Evolutionary conservation across 2,329 filamentous ascomycete species (phyloP).

Genomic region (Coniochaeta sp.): DNA sequence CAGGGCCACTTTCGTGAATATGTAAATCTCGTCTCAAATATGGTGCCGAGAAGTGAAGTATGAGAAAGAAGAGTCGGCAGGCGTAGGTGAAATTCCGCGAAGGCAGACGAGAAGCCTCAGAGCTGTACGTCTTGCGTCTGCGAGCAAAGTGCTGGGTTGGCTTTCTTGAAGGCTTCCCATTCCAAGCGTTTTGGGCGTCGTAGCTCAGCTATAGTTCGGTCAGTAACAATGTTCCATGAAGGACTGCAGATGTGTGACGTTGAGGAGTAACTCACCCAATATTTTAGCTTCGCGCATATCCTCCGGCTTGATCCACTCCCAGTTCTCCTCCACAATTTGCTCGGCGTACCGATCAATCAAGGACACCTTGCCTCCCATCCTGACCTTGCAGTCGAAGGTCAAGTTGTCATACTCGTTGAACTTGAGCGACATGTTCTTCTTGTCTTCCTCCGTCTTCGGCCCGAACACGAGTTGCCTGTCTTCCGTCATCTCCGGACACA

Average conservation of each 20-base stretch:
- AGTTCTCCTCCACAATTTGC: conserved; percentile 3
- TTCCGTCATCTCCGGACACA: conserved; percentile 30
- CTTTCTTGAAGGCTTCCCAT: background rate
- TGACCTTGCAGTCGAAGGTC: background rate
- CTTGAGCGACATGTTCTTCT: conserved; percentile 12
- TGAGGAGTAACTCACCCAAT: background rate
- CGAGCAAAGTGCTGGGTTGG: background rate
- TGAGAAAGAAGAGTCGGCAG: background rate
- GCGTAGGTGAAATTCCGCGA: background rate
- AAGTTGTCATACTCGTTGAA: conserved; percentile 19
- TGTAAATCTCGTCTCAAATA: background rate
- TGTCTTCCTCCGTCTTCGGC: conserved; percentile 14
- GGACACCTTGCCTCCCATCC: background rate
- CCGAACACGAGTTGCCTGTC: conserved; percentile 33
- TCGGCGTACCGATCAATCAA: conserved; percentile 2
- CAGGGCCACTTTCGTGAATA: background rate
- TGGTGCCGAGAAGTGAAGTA: background rate
- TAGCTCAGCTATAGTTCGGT: background rate
- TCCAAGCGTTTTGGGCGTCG: background rate
- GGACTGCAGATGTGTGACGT: background rate
- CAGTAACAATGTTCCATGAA: too few species aligned
- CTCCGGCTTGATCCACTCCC: background rate
- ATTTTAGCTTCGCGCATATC: conserved; percentile 1
- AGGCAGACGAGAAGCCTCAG: background rate
- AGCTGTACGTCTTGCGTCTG: background rate